Conservation (phyloP, 176 grass and related monocot species). For the Paspalum notatum region DNA sequence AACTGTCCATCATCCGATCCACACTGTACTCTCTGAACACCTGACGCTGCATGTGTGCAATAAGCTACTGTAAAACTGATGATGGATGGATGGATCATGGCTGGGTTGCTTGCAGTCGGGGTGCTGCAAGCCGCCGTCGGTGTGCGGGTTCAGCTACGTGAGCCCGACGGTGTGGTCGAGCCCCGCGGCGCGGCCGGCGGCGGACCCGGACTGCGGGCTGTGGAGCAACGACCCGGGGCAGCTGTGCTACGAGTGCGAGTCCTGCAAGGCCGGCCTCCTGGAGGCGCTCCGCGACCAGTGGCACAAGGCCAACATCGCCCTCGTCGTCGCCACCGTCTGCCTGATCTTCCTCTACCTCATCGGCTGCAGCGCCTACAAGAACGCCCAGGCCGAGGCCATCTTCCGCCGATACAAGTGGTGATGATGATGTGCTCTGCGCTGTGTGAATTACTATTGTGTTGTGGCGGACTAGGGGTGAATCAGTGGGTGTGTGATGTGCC, state of each 20-base stretch:
- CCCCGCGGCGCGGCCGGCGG: slow-evolving; percentile 41
- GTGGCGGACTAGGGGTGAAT: no score
- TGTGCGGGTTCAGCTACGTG: slow-evolving; percentile 75
- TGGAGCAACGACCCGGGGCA: slow-evolving; percentile 77
- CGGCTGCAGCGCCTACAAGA: slow-evolving; percentile 93
- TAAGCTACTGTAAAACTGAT: no score
- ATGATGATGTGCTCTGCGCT: not conserved
- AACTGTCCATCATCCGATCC: not conserved
- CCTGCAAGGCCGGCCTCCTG: slow-evolving; percentile 83
- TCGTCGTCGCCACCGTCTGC: slow-evolving; percentile 74
- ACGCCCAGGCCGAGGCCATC: slow-evolving; percentile 77
- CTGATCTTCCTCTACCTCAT: slow-evolving; percentile 91
- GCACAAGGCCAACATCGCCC: slow-evolving; percentile 80
- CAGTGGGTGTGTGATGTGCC: no score
- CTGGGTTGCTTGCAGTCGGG: slow-evolving; percentile 49
- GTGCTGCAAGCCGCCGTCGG: slow-evolving; percentile 84
- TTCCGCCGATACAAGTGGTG: slow-evolving; percentile 80
- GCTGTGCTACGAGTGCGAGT: slow-evolving; percentile 86
- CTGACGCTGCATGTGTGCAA: not conserved
- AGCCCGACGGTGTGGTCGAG: slow-evolving; percentile 84
- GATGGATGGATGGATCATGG: not conserved
- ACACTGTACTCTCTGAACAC: not conserved
- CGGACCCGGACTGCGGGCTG: slow-evolving; percentile 64
- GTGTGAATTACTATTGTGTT: no score
- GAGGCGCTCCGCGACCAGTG: slow-evolving; percentile 74